Evolutionary conservation across 2,329 filamentous ascomycete species (phyloP).

Genomic region (Beauveria australis): DNA sequence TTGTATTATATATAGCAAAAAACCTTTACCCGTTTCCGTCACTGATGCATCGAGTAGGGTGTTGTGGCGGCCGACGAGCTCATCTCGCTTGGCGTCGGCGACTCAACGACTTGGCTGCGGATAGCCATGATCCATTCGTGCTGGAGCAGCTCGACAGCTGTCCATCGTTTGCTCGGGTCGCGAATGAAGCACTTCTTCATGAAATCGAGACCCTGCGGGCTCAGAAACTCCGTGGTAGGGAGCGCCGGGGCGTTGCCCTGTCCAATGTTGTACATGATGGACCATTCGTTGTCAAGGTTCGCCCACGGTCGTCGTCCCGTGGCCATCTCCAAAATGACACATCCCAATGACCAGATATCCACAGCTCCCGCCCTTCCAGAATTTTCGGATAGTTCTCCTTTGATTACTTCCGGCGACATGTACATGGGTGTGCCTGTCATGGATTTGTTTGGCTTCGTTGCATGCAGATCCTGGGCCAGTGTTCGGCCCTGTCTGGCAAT

Average conservation of each 20-base stretch:
- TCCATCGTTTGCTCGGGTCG: constrained; percentile 70
- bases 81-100: constrained; percentile 52
- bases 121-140: constrained; percentile 81
- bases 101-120: constrained; percentile 56
- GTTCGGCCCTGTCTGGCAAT: constrained; percentile 92
- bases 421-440: constrained; percentile 99
- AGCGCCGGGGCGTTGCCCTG: constrained; percentile 89
- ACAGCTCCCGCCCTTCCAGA: constrained; percentile 75
- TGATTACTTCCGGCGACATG: constrained; percentile 99
- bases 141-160: constrained; percentile 81
- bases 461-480: constrained; percentile 53
- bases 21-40: neutral
- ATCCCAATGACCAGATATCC: constrained; percentile 94
- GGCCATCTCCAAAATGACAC: constrained; percentile 95
- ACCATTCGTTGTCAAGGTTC: constrained; percentile 96
- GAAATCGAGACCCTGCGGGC: constrained; percentile 78
- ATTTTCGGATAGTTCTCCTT: constrained; percentile 70
- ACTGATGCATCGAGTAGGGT: constrained; percentile 19
- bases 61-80: constrained; percentile 31
- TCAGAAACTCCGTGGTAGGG: constrained; percentile 75
- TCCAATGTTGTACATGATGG: constrained; percentile 99
- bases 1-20: neutral
- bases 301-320: constrained; percentile 93
- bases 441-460: constrained; percentile 66
- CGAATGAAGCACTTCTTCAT: constrained; percentile 77